Percentiles rank a stretch among this genome's conserved stretches.
phyloP scores from a whole-genome alignment of 345 rosid genomes.

The Dipteronia sinensis region DNA sequence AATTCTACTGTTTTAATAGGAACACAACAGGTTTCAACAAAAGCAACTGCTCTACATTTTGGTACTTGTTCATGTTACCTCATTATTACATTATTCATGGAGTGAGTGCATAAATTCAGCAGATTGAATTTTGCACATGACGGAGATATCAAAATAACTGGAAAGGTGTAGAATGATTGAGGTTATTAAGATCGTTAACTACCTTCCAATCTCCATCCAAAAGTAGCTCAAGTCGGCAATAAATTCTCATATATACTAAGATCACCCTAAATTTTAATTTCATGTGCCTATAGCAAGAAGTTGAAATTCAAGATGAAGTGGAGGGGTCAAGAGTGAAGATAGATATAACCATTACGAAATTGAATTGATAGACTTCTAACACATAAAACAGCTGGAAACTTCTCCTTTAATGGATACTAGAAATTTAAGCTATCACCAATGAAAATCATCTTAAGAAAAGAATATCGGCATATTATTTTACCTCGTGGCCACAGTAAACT shows the following conservation, averaged over 20 bases:
- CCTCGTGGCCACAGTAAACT: constrained; percentile 97
- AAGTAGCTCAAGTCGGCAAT: background rate
- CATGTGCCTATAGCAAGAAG: background rate
- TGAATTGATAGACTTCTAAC: background rate
- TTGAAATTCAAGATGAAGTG: background rate
- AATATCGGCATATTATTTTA: constrained; percentile 26
- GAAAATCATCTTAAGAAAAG: background rate
- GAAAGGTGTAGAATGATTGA: constrained; percentile 1
- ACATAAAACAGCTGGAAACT: background rate
- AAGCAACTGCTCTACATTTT: constrained; percentile 4
- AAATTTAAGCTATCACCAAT: background rate
- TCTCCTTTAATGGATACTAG: background rate
- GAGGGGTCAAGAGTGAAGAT: background rate
- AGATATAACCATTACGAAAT: background rate
- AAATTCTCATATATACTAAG: background rate
- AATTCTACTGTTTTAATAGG: too few relatives aligned
- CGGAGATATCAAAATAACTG: background rate
- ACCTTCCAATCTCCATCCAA: background rate
- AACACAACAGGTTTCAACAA: constrained; percentile 3
- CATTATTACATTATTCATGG: background rate
- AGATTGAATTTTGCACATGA: background rate
- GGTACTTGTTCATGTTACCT: background rate
- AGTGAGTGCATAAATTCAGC: background rate
- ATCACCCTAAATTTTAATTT: too few relatives aligned
- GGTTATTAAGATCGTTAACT: background rate